A percentile compares a stretch with the other conserved stretches of the same genome.
Conservation (phyloP, 208 protist genomes). For the Plasmodiophora brassicae region DNA sequence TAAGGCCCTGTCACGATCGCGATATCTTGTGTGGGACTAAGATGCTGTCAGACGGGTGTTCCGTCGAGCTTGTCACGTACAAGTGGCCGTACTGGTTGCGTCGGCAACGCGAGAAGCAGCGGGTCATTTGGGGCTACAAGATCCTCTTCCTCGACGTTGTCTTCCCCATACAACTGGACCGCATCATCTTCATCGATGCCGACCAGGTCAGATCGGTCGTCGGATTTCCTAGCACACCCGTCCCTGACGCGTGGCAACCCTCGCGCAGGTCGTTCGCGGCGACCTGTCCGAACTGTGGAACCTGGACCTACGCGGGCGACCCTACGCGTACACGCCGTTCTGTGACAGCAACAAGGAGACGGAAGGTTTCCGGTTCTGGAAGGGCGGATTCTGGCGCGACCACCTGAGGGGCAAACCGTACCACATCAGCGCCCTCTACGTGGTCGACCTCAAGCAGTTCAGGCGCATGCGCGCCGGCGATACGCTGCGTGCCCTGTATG, state of each 20-base stretch:
- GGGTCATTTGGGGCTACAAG: conserved; percentile 98
- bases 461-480: conserved; percentile 50
- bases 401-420: conserved; percentile 54
- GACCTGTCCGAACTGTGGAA: conserved; percentile 89
- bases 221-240: not conserved
- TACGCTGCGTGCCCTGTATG: conserved; percentile 53
- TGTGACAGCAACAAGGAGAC: conserved; percentile 85
- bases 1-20: not conserved
- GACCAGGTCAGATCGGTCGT: conserved; percentile 81
- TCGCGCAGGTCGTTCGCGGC: conserved; percentile 58
- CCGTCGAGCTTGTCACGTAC: conserved; percentile 87
- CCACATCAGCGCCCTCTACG: conserved; percentile 63
- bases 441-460: conserved; percentile 59
- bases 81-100: conserved; percentile 94
- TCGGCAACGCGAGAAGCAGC: conserved; percentile 90
- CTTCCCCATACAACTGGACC: conserved; percentile 90
- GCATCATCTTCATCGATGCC: conserved; percentile 96
- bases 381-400: conserved; percentile 37
- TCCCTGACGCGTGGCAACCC: conserved; percentile 9
- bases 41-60: conserved; percentile 6
- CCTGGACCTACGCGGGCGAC: conserved; percentile 82
- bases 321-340: conserved; percentile 93
- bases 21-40: not conserved
- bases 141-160: conserved; percentile 98
- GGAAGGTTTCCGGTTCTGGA: conserved; percentile 69